Evolutionary conservation across 2,329 filamentous ascomycete species (phyloP).

Genomic region (Capronia epimyces): DNA sequence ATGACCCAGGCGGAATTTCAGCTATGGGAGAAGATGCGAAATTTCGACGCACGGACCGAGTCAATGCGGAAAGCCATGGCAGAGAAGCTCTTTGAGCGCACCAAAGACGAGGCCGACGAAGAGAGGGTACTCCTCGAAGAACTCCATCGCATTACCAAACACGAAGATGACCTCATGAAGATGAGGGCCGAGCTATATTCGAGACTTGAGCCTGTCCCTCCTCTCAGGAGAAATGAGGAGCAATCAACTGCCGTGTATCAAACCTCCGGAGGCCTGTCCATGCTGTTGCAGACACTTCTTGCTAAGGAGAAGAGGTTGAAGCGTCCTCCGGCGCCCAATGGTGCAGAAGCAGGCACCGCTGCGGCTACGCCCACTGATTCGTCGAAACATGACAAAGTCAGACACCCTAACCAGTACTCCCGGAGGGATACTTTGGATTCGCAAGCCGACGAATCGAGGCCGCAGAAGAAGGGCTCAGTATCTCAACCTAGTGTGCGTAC

Average conservation of each 20-base stretch:
- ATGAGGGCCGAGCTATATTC: constrained; percentile 83
- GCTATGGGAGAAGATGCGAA: constrained; percentile 76
- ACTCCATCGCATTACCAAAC: constrained; percentile 82
- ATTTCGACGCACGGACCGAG: constrained; percentile 79
- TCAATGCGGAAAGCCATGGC: constrained; percentile 77
- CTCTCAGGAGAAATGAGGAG: constrained; percentile 56
- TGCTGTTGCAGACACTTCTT: constrained; percentile 75
- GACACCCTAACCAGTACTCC: constrained; percentile 31
- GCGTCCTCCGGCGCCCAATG: constrained; percentile 63
- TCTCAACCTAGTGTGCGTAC: constrained; percentile 57
- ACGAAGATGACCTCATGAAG: constrained; percentile 78
- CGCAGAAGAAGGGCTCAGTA: constrained; percentile 37
- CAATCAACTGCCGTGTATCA: constrained; percentile 58
- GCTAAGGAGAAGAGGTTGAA: constrained; percentile 85
- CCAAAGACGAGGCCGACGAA: constrained; percentile 82
- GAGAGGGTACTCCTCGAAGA: constrained; percentile 86
- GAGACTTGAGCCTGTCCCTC: constrained; percentile 76
- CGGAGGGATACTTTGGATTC: constrained; percentile 28
- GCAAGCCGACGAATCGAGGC: constrained; percentile 29
- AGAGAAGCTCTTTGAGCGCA: constrained; percentile 68
- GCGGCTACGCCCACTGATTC: constrained; percentile 35
- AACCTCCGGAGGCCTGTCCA: constrained; percentile 71
- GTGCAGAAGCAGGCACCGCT: constrained; percentile 50
- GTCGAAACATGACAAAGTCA: constrained; percentile 19
- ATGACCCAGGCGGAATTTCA: constrained; percentile 85